Conservation (phyloP, 176 grass and related monocot species). For the Oryza brachyantha region DNA sequence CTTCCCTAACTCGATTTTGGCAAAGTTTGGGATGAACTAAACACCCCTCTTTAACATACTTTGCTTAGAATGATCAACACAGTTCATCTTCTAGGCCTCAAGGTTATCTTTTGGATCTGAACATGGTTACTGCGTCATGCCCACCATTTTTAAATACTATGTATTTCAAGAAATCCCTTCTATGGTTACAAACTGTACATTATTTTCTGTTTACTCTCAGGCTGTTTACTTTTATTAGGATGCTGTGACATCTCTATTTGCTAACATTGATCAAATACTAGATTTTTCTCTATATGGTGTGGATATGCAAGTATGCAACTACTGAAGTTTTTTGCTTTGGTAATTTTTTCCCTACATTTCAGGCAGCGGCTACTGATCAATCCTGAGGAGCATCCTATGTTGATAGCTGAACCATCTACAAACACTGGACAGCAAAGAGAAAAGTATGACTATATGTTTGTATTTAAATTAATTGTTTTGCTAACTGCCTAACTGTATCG, state of each 20-base stretch:
- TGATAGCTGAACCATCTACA: conserved; percentile 86
- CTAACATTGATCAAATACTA: background rate
- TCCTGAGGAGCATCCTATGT: conserved; percentile 97
- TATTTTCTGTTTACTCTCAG: background rate
- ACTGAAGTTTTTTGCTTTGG: background rate
- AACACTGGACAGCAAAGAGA: conserved; percentile 88
- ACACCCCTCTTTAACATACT: conserved; percentile 2
- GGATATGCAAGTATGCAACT: conserved; percentile 11
- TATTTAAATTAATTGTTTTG: conserved; percentile 10
- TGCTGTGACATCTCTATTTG: background rate
- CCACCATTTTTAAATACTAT: background rate
- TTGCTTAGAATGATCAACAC: background rate
- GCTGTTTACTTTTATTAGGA: conserved; percentile 11
- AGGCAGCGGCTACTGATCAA: conserved; percentile 88
- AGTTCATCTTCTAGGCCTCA: background rate
- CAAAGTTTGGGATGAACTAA: background rate
- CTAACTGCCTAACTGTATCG: background rate
- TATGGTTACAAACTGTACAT: background rate
- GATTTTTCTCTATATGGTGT: background rate
- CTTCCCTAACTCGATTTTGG: background rate
- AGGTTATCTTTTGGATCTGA: conserved; percentile 16
- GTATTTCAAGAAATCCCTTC: no score
- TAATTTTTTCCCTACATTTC: conserved; percentile 22
- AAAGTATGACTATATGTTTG: conserved; percentile 46
- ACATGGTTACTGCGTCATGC: background rate